Base-by-base conservation (phyloP, 2,329 filamentous ascomycete species). In the Zymoseptoria tritici region DNA sequence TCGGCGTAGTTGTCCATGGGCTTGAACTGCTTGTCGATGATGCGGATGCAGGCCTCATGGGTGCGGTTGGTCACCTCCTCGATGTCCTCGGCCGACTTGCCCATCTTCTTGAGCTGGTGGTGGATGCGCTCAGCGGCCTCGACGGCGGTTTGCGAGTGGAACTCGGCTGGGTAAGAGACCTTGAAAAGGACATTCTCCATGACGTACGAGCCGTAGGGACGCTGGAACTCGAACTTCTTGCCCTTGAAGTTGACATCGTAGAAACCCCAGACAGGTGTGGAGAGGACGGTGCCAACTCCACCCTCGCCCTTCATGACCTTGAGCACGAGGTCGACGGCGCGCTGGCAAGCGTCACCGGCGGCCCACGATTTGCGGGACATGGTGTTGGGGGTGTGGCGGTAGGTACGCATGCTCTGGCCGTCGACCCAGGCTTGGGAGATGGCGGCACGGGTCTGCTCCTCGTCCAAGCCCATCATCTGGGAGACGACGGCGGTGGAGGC, bases 141-240 rank as follows among this genome's bases (percentile, higher is more conserved):
- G 67, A 97, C 91, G 68, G 94, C 94, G 46, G 94, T 99, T 80
- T 99, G 94, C 20, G 93, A 97, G 84, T 97, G 93, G 83, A 97
- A 97, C 76, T 97, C 93, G 72, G 92, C 91, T 73, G 93, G 93
- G 76, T 97, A 97, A 52, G 94, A 99, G 62, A 99, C 94, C 85
- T 99, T 99, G 88, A 99, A 99, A 65, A 99, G 86, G 62, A 99
- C 91, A 73, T 97, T 99, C 85, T 99, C 94, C 94, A 99, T 99
- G 67, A 99, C 94, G 77, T 99, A 99, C 82, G 89, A 96, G 74
- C 92, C 93, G 74, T 99, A 99, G 60, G 88, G 86, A 64, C 94
- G 87, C 82, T 97, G 93, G 83, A 97, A 99, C 76, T 91, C 81
- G 75, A 99, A 99, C 78, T 90, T 90, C 71, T 95, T 91, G 78